phyloP scores from a whole-genome alignment of 768 basidiomycete species.

The Podaxis sp. region DNA sequence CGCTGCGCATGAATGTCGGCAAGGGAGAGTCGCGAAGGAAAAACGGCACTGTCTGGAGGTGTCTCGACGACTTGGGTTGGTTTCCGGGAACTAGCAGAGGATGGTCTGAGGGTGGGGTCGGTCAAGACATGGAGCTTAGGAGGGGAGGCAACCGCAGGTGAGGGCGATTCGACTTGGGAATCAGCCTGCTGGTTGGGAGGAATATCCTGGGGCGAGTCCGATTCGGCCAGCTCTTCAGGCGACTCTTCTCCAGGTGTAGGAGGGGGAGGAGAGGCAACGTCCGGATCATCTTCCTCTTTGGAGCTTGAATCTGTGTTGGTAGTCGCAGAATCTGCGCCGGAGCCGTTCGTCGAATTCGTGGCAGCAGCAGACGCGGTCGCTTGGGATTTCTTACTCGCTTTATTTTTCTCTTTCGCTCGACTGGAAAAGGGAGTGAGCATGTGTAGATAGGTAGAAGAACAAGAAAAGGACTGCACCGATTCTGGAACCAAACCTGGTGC shows the following conservation, averaged over 20 bases:
- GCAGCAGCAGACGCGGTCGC: conserved; percentile 20
- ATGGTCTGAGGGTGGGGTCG: conserved; percentile 18
- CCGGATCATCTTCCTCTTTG: conserved; percentile 11
- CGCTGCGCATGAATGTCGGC: conserved; percentile 36
- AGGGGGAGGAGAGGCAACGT: neutral
- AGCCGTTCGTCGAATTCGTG: conserved; percentile 19
- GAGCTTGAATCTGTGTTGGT: conserved; percentile 1
- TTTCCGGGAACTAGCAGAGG: conserved; percentile 24
- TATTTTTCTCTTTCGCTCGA: conserved; percentile 82
- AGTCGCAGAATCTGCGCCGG: conserved; percentile 20
- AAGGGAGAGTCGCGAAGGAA: conserved; percentile 32
- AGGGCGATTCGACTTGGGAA: conserved; percentile 26
- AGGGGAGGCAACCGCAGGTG: conserved; percentile 32
- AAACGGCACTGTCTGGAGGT: conserved; percentile 34
- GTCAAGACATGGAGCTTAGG: conserved; percentile 43
- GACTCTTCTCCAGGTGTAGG: conserved; percentile 14
- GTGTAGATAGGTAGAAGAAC: conserved; percentile 13
- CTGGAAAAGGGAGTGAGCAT: conserved; percentile 34
- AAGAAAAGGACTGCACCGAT: conserved; percentile 47
- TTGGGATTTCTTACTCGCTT: conserved; percentile 45
- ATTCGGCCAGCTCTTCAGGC: conserved; percentile 12
- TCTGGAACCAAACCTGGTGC: conserved; percentile 86
- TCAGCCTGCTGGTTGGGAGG: neutral
- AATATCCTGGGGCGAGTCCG: neutral
- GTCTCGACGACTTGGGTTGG: conserved; percentile 35